phyloP scores from a whole-genome alignment of 306 rosid genomes.

The Geum urbanum region DNA sequence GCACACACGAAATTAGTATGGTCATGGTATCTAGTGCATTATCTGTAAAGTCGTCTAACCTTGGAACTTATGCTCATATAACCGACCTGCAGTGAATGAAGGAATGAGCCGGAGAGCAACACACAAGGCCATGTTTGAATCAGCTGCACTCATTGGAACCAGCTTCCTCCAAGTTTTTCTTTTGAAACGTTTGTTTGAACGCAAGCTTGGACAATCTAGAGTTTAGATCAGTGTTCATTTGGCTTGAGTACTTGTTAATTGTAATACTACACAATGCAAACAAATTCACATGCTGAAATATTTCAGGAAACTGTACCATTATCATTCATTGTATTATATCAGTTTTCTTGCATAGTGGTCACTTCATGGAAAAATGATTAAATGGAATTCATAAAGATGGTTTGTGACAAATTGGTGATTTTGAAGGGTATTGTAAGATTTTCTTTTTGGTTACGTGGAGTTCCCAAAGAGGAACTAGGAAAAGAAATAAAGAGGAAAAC shows the following conservation, averaged over 20 bases:
- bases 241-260: slow-evolving; percentile 14
- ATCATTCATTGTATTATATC: slow-evolving; percentile 11
- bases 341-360: slow-evolving; percentile 4
- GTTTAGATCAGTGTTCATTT: slow-evolving; percentile 43
- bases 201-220: slow-evolving; percentile 71
- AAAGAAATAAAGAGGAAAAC: too few species aligned
- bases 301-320: not conserved
- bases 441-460: too few species aligned
- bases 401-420: slow-evolving; percentile 3
- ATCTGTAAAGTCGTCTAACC: not conserved
- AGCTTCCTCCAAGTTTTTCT: slow-evolving; percentile 79
- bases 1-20: not conserved
- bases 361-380: not conserved
- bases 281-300: slow-evolving; percentile 3
- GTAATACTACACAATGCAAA: slow-evolving; percentile 16
- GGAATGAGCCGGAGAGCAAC: slow-evolving; percentile 81
- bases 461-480: too few species aligned
- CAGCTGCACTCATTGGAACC: slow-evolving; percentile 64
- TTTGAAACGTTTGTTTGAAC: slow-evolving; percentile 68
- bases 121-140: slow-evolving; percentile 74
- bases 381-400: slow-evolving; percentile 10
- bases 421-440: too few species aligned
- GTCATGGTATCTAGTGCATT: not conserved
- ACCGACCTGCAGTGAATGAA: slow-evolving; percentile 71
- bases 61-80: not conserved